These are phyloP conservation scores for Croton setiger DNA, from an alignment of 441 rosid species.

Conservation along the genomic window DNA sequence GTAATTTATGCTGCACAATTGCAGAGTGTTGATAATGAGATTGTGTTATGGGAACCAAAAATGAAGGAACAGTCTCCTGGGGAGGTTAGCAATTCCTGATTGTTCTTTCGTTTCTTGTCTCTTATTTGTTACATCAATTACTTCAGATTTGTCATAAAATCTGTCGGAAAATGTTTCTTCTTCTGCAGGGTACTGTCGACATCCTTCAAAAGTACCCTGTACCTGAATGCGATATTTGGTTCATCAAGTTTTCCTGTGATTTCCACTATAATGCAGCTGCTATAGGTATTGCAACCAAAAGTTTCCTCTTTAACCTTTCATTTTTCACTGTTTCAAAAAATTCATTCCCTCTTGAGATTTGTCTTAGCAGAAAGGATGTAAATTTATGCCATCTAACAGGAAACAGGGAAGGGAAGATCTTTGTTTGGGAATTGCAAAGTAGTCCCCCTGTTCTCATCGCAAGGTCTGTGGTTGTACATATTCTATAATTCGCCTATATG, in stretches of 20 bases:
- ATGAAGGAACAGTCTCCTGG: constrained; percentile 97
- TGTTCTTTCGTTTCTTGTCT: background rate
- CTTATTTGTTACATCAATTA: background rate
- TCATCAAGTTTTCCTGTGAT: constrained; percentile 94
- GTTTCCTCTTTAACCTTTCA: background rate
- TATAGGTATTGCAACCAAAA: constrained; percentile 49
- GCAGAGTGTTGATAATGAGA: constrained; percentile 97
- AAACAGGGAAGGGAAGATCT: constrained; percentile 92
- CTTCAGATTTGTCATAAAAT: background rate
- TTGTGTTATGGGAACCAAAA: constrained; percentile 93
- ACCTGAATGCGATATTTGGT: constrained; percentile 96
- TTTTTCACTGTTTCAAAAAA: background rate
- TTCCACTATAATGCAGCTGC: constrained; percentile 71
- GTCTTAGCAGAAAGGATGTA: background rate
- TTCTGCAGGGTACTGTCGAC: constrained; percentile 71
- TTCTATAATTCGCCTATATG: background rate
- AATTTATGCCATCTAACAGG: constrained; percentile 41
- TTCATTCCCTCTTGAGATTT: background rate
- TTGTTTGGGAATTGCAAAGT: constrained; percentile 87
- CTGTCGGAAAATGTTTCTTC: constrained; percentile 6
- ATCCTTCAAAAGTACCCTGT: constrained; percentile 88
- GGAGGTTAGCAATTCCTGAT: constrained; percentile 53
- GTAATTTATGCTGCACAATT: constrained; percentile 23
- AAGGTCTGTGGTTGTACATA: constrained; percentile 32
- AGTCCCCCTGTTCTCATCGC: constrained; percentile 91